phyloP scores from a whole-genome alignment of 805 yeast genomes.

The Kockiozyma suomiensis region DNA sequence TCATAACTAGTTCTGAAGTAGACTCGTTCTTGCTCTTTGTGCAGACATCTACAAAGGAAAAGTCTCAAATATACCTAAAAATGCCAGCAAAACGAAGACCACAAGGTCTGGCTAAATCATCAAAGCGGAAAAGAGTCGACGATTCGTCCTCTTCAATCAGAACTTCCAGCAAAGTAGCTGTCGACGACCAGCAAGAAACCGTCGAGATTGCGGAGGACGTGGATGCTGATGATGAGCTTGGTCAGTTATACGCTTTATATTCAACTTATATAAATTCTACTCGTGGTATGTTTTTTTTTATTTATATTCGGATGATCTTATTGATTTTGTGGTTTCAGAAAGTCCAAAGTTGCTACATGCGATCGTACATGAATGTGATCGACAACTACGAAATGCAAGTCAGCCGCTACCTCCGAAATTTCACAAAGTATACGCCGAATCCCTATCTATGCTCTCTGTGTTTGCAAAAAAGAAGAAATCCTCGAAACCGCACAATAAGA shows the following conservation, averaged over 20 bases:
- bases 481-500: slow-evolving; percentile 34
- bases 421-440: slow-evolving; percentile 72
- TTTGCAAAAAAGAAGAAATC: slow-evolving; percentile 34
- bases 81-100: slow-evolving; percentile 35
- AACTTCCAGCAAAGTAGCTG: neutral
- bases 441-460: slow-evolving; percentile 46
- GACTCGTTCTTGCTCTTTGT: too few relatives aligned
- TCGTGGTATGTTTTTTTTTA: slow-evolving; percentile 46
- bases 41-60: too few relatives aligned
- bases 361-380: slow-evolving; percentile 88
- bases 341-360: slow-evolving; percentile 54
- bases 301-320: neutral
- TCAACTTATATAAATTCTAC: slow-evolving; percentile 58
- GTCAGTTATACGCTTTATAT: slow-evolving; percentile 76
- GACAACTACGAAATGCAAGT: slow-evolving; percentile 52
- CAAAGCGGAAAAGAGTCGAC: slow-evolving; percentile 30
- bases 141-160: neutral
- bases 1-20: too few relatives aligned
- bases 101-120: slow-evolving; percentile 27
- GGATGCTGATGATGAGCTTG: slow-evolving; percentile 77
- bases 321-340: slow-evolving; percentile 3
- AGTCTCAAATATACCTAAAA: too few relatives aligned
- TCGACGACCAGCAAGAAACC: slow-evolving; percentile 47
- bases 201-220: slow-evolving; percentile 71
- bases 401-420: slow-evolving; percentile 48